Conservation (phyloP, 116 monocot genomes). For the Dioscorea cayenensis region DNA sequence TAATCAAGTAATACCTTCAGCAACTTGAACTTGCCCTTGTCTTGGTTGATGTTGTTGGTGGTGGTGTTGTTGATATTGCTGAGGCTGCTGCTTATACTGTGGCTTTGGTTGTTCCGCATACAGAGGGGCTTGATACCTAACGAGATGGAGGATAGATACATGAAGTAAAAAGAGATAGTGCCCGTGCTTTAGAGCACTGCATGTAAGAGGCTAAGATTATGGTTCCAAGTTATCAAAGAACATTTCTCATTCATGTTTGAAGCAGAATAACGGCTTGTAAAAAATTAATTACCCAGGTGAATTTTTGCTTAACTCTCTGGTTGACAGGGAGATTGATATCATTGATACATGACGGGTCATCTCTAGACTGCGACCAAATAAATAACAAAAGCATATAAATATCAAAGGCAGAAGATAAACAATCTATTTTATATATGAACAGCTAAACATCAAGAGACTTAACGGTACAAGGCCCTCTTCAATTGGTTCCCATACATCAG, state of each 20-base stretch:
- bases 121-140: conserved; percentile 57
- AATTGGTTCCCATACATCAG: conserved; percentile 98
- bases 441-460: conserved; percentile 13
- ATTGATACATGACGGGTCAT: conserved; percentile 92
- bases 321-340: conserved; percentile 80
- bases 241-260: not conserved
- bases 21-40: conserved; percentile 21
- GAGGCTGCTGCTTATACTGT: conserved; percentile 28
- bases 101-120: conserved; percentile 45
- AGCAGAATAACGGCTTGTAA: not conserved
- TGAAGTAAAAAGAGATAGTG: not conserved
- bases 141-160: not conserved
- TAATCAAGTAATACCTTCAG: conserved; percentile 38
- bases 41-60: conserved; percentile 11
- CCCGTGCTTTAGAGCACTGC: not conserved
- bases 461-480: conserved; percentile 98
- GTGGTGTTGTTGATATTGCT: conserved; percentile 42
- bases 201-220: not conserved
- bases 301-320: conserved; percentile 47
- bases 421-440: not conserved
- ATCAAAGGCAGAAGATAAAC: not conserved
- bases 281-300: conserved; percentile 64
- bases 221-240: not conserved
- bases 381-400: not conserved
- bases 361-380: conserved; percentile 52